Evolutionary conservation across 306 rosid species (phyloP), one percentile per base, ranked within the genome.

Genomic region (Herpetospermum pedunculosum): DNA sequence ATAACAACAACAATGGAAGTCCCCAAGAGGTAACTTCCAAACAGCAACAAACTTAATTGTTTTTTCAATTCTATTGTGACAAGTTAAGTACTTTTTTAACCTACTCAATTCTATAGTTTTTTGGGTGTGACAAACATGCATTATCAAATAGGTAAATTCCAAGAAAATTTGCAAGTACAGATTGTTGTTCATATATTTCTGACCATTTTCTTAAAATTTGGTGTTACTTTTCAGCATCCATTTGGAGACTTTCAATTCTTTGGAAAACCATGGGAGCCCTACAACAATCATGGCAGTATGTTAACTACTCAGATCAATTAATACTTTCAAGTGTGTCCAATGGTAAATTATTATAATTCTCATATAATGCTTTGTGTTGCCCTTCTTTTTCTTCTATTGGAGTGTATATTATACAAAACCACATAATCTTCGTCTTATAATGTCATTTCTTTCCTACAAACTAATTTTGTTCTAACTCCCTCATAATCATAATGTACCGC

Each of bases 11-110:
- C 0, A 79, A 46, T 53, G 53, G 81, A 73, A 72, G 77, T 77
- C 75, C 83, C 59, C 92, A 88, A 48, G 88, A 90, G 77, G 98
- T 92, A 90, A 82, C 78, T 86, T 79, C 72, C 75, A 81, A 54
- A 52, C 43, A 40, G 35, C 55, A 29, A 37, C 48, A 58, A 74
- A 18, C 38, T 9, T 10, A 16, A 57, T 15, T 26, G 1, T 54
- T 26, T 55, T 37, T 28, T 2, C 14, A 30, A 2, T 30, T 30
- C 4, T 43, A 2, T 5, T n/a, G n/a, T 12, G 12, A 43, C n/a
- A 70, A 26, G 34, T 30, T 4, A 0, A 72, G 47, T 29, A 70
- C 21, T n/a, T 13, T 23, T 18, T 47, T 18, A 46, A 71, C 19
- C 12, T 35, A 34, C 40, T 30, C 28, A 10, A 32, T 25, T 38